Evolutionary conservation across 1,284 basidiomycete species (phyloP).

Genomic region (Blastosporella zonata): DNA sequence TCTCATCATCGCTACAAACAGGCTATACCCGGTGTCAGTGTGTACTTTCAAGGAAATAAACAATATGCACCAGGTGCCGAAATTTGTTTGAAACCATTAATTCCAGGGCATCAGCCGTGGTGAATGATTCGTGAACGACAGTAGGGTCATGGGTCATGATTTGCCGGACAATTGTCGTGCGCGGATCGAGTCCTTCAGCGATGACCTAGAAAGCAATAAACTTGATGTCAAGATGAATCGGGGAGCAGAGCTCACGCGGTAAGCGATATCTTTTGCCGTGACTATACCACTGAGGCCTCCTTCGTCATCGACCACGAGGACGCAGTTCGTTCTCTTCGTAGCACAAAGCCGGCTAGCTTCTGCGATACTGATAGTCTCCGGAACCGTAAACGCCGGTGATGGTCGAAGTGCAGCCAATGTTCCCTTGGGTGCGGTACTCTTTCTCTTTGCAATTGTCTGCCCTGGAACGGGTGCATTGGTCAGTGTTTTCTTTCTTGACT

Average conservation of each 20-base stretch:
- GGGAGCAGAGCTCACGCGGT: not conserved
- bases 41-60: not conserved
- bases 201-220: not conserved
- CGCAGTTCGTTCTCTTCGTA: not conserved
- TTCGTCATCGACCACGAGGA: constrained; percentile 3
- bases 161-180: constrained; percentile 2
- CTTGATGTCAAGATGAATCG: not conserved
- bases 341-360: constrained; percentile 2
- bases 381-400: not conserved
- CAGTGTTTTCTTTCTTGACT: not conserved
- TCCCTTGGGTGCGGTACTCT: not conserved
- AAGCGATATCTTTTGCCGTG: constrained; percentile 6
- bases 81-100: constrained; percentile 6
- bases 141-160: constrained; percentile 8
- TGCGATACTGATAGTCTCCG: not conserved
- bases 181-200: constrained; percentile 9
- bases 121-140: not conserved
- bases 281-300: constrained; percentile 2
- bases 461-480: not conserved
- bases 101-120: not conserved
- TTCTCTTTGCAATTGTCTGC: not conserved
- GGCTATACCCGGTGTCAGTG: constrained; percentile 2
- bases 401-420: constrained; percentile 4
- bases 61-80: constrained; percentile 3
- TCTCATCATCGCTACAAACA: not conserved